Conservation (phyloP, 345 rosid genomes). For the Citrus mangshanensis region DNA sequence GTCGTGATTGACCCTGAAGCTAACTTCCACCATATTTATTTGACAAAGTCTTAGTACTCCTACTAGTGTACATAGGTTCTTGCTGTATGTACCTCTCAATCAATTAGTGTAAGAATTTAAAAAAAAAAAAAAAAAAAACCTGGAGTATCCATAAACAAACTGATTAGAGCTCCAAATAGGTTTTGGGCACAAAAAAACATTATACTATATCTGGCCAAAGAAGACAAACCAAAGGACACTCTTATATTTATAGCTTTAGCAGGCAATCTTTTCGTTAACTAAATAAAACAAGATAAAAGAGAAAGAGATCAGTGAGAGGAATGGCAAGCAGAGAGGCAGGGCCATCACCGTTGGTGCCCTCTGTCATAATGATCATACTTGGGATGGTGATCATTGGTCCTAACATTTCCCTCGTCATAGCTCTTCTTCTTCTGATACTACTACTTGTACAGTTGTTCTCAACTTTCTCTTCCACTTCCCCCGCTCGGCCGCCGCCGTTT, state of each 20-base stretch:
- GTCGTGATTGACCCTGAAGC: not conserved
- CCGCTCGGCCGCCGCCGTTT: not conserved
- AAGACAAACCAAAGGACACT: too few species aligned
- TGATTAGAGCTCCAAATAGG: too few species aligned
- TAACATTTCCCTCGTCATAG: not conserved
- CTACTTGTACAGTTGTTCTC: not conserved
- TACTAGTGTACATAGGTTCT: too few species aligned
- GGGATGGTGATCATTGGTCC: constrained; percentile 3
- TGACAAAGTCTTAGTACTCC: too few species aligned
- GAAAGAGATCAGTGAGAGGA: not conserved
- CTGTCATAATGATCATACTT: not conserved
- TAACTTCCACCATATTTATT: not conserved
- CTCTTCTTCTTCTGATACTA: not conserved
- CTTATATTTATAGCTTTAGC: too few species aligned
- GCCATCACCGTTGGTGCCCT: not conserved
- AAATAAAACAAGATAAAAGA: not conserved
- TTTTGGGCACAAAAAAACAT: too few species aligned
- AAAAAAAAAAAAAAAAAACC: too few species aligned
- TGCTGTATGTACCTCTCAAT: too few species aligned
- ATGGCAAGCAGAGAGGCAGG: constrained; percentile 6
- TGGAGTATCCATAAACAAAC: too few species aligned
- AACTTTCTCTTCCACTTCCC: not conserved
- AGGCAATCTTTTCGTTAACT: too few species aligned
- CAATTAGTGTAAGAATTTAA: too few species aligned
- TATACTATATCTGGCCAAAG: too few species aligned